A percentile compares a stretch with the other conserved stretches of the same genome.
These are phyloP conservation scores for Xylariaceae sp. DNA, from an alignment of 2,329 filamentous ascomycete genomes.

Conservation along the genomic window DNA sequence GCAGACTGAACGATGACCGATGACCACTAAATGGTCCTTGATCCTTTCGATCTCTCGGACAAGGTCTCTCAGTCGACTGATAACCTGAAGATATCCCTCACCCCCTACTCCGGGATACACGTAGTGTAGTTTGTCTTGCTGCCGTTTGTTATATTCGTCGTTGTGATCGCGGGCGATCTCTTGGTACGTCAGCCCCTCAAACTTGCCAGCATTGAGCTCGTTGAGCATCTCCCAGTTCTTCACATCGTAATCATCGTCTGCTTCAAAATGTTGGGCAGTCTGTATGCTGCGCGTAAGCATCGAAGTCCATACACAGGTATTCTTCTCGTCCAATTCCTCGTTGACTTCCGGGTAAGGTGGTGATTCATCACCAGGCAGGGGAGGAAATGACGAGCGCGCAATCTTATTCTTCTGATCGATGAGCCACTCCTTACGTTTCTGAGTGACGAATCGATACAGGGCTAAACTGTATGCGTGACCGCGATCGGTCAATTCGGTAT, in stretches of 20 bases:
- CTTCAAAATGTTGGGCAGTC: conserved; percentile 83
- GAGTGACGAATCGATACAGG: conserved; percentile 77
- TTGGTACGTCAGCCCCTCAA: conserved; percentile 92
- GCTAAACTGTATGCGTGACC: conserved; percentile 75
- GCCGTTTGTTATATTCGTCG: conserved; percentile 76
- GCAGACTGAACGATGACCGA: conserved; percentile 88
- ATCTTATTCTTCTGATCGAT: conserved; percentile 75
- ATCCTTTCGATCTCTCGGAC: conserved; percentile 97
- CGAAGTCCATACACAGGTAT: conserved; percentile 97
- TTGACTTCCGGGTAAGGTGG: conserved; percentile 88
- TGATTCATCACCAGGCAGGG: conserved; percentile 83
- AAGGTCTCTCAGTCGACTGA: conserved; percentile 90
- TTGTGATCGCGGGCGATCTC: conserved; percentile 78
- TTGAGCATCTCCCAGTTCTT: conserved; percentile 99
- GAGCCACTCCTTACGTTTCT: conserved; percentile 78
- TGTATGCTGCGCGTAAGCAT: conserved; percentile 91
- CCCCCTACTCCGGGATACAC: conserved; percentile 94
- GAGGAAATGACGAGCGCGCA: conserved; percentile 78
- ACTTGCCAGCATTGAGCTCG: conserved; percentile 86
- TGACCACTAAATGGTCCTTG: conserved; percentile 88
- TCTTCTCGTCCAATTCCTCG: conserved; percentile 69
- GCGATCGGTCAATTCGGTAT: conserved; percentile 74
- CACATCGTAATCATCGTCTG: conserved; percentile 88
- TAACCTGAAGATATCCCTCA: conserved; percentile 94
- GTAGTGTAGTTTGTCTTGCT: conserved; percentile 86